A percentile compares a stretch with the other conserved stretches of the same genome.
Evolutionary conservation across 192 early-diverging fungal species (phyloP).

Genomic region (Entomortierella chlamydospora): DNA sequence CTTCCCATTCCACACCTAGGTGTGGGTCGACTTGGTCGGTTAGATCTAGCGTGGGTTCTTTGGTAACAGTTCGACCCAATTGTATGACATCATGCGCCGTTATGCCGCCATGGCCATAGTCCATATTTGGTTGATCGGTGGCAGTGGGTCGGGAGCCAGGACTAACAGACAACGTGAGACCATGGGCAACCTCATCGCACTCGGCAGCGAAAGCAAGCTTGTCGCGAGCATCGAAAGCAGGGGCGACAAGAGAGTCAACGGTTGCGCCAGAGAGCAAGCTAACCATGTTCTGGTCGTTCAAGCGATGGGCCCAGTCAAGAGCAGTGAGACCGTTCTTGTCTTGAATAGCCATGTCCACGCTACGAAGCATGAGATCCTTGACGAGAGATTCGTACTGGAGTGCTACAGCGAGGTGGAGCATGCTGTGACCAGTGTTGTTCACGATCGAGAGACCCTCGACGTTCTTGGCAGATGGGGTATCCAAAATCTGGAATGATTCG

Average conservation of each 20-base stretch:
- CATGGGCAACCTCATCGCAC: slow-evolving; percentile 30
- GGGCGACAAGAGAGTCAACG: neutral
- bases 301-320: slow-evolving; percentile 27
- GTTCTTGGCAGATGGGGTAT: slow-evolving; percentile 30
- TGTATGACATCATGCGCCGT: neutral
- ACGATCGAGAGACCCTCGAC: slow-evolving; percentile 28
- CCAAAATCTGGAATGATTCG: slow-evolving; percentile 27
- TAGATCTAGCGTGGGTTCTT: slow-evolving; percentile 19
- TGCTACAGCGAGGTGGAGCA: slow-evolving; percentile 47
- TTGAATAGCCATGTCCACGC: slow-evolving; percentile 16
- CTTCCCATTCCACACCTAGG: slow-evolving; percentile 37
- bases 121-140: slow-evolving; percentile 19
- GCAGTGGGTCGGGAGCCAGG: slow-evolving; percentile 30
- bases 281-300: slow-evolving; percentile 27
- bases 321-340: slow-evolving; percentile 52
- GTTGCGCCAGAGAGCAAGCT: slow-evolving; percentile 18
- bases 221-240: slow-evolving; percentile 5
- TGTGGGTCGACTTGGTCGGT: slow-evolving; percentile 22
- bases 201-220: slow-evolving; percentile 16
- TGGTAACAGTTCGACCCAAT: neutral
- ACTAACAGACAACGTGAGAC: slow-evolving; percentile 27
- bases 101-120: slow-evolving; percentile 33
- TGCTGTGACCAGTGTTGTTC: slow-evolving; percentile 45
- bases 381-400: slow-evolving; percentile 25
- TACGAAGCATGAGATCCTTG: slow-evolving; percentile 33